Evolutionary conservation across 768 basidiomycete species (phyloP).

Genomic region (Mycena polygramma): DNA sequence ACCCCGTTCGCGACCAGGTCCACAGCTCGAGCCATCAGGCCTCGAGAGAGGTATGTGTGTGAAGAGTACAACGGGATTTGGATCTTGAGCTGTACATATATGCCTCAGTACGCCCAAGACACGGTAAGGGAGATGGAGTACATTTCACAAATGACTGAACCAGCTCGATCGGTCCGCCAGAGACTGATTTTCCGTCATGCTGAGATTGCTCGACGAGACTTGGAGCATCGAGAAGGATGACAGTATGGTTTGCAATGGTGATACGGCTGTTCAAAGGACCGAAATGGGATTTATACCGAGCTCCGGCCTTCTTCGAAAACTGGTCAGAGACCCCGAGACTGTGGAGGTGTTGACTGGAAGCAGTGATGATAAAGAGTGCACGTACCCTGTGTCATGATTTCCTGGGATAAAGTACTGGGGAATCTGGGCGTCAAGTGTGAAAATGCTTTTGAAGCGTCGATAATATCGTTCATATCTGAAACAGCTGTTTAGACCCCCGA

Average conservation of each 20-base stretch:
- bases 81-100: constrained; percentile 42
- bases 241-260: constrained; percentile 76
- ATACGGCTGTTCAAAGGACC: constrained; percentile 77
- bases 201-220: constrained; percentile 77
- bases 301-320: constrained; percentile 60
- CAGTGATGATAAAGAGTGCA: constrained; percentile 8
- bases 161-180: constrained; percentile 67
- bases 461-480: constrained; percentile 82
- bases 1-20: constrained; percentile 81
- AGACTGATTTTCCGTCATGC: constrained; percentile 65
- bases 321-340: constrained; percentile 61
- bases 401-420: constrained; percentile 85
- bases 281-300: constrained; percentile 81
- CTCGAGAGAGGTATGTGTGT: constrained; percentile 92
- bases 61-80: constrained; percentile 75
- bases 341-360: constrained; percentile 21
- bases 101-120: constrained; percentile 17
- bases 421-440: constrained; percentile 60
- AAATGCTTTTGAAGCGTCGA: constrained; percentile 77
- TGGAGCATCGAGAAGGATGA: constrained; percentile 81
- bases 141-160: constrained; percentile 58
- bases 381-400: constrained; percentile 90
- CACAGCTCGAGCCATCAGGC: constrained; percentile 76
- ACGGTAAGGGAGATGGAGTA: constrained; percentile 35
- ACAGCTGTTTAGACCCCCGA: neutral